phyloP scores from a whole-genome alignment of 345 rosid genomes.

The Linum usitatissimum region DNA sequence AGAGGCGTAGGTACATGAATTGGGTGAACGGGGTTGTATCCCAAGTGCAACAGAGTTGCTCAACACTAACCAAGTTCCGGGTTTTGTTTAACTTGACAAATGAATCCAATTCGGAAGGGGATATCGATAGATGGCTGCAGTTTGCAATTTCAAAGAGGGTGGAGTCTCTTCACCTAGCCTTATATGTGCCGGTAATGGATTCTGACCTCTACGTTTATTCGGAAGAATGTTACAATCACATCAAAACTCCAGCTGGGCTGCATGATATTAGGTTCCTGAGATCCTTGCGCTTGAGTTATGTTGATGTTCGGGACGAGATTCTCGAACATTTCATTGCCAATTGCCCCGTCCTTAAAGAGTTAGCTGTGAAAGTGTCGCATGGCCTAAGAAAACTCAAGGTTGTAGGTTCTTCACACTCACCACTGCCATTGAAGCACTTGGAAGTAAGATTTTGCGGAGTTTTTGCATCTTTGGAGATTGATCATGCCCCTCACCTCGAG shows the following conservation, averaged over 20 bases:
- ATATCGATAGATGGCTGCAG: too few species aligned
- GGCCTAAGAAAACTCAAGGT: neutral
- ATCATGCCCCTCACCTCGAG: neutral
- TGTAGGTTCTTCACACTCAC: neutral
- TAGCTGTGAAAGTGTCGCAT: neutral
- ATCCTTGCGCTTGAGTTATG: neutral
- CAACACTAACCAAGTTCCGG: too few species aligned
- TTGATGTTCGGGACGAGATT: neutral
- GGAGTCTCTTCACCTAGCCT: neutral
- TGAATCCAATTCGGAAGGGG: too few species aligned
- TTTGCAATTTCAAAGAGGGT: neutral
- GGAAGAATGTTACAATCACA: neutral
- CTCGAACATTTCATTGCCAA: constrained; percentile 1
- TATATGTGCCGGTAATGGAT: neutral
- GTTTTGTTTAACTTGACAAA: too few species aligned
- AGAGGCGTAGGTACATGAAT: too few species aligned
- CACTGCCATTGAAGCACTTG: neutral
- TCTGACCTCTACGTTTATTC: neutral
- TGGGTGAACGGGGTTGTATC: too few species aligned
- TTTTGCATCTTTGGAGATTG: neutral
- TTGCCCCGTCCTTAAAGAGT: constrained; percentile 1
- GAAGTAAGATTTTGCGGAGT: neutral
- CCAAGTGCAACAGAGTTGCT: too few species aligned
- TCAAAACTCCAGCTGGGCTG: neutral
- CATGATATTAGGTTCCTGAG: neutral